Percentiles rank a stretch among this genome's conserved stretches.
phyloP scores from a whole-genome alignment of 257 asterid genomes.

The Verbena officinalis region DNA sequence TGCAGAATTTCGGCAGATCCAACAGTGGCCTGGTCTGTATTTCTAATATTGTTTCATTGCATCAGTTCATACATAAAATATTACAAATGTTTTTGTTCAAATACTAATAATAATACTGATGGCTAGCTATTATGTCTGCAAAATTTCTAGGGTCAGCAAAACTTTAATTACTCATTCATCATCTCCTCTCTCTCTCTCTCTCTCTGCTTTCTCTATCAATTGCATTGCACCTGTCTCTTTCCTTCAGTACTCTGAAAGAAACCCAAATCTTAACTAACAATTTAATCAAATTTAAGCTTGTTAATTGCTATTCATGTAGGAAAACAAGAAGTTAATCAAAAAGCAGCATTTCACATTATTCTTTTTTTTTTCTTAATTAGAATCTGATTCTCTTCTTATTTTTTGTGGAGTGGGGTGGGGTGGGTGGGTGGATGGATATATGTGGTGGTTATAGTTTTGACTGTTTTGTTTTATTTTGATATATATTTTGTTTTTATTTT shows the following conservation, averaged over 20 bases:
- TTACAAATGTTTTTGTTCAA: neutral
- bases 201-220: too few relatives aligned
- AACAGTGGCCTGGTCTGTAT: slow-evolving; percentile 19
- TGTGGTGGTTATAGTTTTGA: slow-evolving; percentile 30
- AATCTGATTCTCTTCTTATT: slow-evolving; percentile 40
- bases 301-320: slow-evolving; percentile 5
- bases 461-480: slow-evolving; percentile 3
- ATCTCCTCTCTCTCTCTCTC: slow-evolving; percentile 18
- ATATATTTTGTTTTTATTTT: neutral
- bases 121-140: slow-evolving; percentile 37
- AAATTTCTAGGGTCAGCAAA: slow-evolving; percentile 35
- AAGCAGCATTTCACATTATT: slow-evolving; percentile 13
- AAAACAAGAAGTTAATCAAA: slow-evolving; percentile 18
- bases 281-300: slow-evolving; percentile 17
- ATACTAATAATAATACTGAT: too few relatives aligned
- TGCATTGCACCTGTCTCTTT: slow-evolving; percentile 37
- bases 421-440: neutral
- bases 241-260: slow-evolving; percentile 21
- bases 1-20: slow-evolving; percentile 30
- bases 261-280: slow-evolving; percentile 32
- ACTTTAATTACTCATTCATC: slow-evolving; percentile 31
- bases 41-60: neutral
- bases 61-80: neutral
- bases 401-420: neutral
- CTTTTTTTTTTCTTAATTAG: slow-evolving; percentile 11